Percentiles rank a stretch among this genome's conserved stretches.
Conservation (phyloP, 257 asterid genomes). For the Catharanthus roseus region DNA sequence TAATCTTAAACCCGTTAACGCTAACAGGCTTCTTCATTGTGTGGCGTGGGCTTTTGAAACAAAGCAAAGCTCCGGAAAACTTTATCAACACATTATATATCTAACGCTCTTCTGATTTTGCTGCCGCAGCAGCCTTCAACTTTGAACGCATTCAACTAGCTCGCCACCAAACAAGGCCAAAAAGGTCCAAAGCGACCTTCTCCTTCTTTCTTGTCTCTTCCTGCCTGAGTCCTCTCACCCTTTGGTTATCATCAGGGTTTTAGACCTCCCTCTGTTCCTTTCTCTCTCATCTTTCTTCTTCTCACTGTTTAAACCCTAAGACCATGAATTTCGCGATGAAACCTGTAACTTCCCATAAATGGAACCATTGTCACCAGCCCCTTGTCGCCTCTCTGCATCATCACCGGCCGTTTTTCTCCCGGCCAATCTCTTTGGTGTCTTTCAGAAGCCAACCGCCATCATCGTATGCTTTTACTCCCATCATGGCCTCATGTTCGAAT, state of each 20-base stretch:
- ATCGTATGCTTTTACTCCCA: not conserved
- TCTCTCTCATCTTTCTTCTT: not conserved
- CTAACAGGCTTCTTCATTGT: too few species aligned
- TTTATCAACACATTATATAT: too few species aligned
- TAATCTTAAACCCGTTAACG: too few species aligned
- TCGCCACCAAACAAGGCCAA: too few species aligned
- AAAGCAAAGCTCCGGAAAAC: too few species aligned
- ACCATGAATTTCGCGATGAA: constrained; percentile 27
- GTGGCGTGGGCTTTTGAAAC: too few species aligned
- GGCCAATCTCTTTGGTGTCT: constrained; percentile 29
- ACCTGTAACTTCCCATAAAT: constrained; percentile 13
- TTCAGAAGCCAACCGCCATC: constrained; percentile 16
- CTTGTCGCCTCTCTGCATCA: constrained; percentile 9
- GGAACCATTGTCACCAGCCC: constrained; percentile 16
- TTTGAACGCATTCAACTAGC: too few species aligned
- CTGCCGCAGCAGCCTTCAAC: too few species aligned
- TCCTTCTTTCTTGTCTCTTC: not conserved
- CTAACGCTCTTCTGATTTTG: too few species aligned
- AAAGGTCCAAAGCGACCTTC: too few species aligned
- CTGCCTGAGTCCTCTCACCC: not conserved
- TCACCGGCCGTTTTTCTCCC: constrained; percentile 18
- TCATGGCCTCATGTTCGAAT: constrained; percentile 14
- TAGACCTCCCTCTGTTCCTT: not conserved
- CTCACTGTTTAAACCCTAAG: constrained; percentile 18
- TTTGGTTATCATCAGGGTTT: constrained; percentile 18